A percentile compares a stretch with the other conserved stretches of the same genome.
Evolutionary conservation across 1,284 basidiomycete genomes (phyloP).

Genomic region (Rhodotorula sp.): DNA sequence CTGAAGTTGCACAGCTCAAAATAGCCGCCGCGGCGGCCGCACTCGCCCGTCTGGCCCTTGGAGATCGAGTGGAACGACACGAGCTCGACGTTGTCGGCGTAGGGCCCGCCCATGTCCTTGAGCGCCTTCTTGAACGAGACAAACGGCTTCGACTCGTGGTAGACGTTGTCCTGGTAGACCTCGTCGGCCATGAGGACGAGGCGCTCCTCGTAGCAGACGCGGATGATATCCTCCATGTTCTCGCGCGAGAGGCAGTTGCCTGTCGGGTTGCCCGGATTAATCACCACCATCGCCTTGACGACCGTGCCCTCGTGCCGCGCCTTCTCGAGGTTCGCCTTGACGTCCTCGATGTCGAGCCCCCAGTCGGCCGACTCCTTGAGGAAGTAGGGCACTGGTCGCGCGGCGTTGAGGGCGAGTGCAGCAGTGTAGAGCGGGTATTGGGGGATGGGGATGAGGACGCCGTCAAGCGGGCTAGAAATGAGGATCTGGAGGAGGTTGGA

Average conservation of each 20-base stretch:
- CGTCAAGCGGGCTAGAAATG: slow-evolving; percentile 64
- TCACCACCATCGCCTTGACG: slow-evolving; percentile 83
- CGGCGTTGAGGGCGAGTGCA: slow-evolving; percentile 80
- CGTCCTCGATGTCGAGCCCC: slow-evolving; percentile 75
- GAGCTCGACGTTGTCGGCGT: slow-evolving; percentile 63
- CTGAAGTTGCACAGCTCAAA: slow-evolving; percentile 83
- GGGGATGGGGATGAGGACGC: slow-evolving; percentile 92
- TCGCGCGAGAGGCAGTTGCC: slow-evolving; percentile 72
- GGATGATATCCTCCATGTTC: slow-evolving; percentile 73
- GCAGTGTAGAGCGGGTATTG: slow-evolving; percentile 98
- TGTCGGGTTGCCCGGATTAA: slow-evolving; percentile 96
- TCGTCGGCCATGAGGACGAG: slow-evolving; percentile 91
- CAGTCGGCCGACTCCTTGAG: slow-evolving; percentile 81
- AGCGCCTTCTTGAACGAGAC: slow-evolving; percentile 89
- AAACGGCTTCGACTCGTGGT: slow-evolving; percentile 71
- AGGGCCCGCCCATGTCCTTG: slow-evolving; percentile 61
- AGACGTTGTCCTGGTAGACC: slow-evolving; percentile 91
- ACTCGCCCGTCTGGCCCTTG: slow-evolving; percentile 91
- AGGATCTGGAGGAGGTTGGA: slow-evolving; percentile 82
- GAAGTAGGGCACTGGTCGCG: slow-evolving; percentile 83
- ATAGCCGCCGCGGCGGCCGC: slow-evolving; percentile 89
- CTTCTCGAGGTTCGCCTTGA: slow-evolving; percentile 68
- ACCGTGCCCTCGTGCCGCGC: slow-evolving; percentile 66
- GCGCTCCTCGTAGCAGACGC: slow-evolving; percentile 78
- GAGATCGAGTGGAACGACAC: slow-evolving; percentile 94